phyloP scores from a whole-genome alignment of 495 filamentous ascomycete species.

The Lindgomyces ingoldianus region DNA sequence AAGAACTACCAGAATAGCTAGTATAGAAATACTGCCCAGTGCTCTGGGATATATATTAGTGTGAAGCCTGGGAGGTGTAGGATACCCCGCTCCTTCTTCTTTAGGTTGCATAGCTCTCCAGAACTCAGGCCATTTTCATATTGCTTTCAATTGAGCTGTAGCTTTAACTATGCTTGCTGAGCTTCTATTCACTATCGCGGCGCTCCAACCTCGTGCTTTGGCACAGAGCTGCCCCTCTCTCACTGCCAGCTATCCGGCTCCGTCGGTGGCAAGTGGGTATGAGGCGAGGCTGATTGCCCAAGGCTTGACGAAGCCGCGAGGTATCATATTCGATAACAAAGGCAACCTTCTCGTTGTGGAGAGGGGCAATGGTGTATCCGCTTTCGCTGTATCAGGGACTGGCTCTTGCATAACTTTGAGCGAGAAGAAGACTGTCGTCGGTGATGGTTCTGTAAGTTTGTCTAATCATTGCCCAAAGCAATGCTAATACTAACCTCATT shows the following conservation, averaged over 20 bases:
- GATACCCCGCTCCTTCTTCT: constrained; percentile 14
- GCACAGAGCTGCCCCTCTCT: constrained; percentile 34
- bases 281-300: constrained; percentile 57
- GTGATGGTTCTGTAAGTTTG: constrained; percentile 9
- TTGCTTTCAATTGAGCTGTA: not conserved
- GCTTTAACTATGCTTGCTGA: constrained; percentile 6
- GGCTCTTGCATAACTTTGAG: constrained; percentile 42
- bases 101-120: constrained; percentile 5
- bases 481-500: not conserved
- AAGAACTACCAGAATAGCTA: not conserved
- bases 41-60: constrained; percentile 10
- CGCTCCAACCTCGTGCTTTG: constrained; percentile 6
- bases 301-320: constrained; percentile 15
- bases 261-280: constrained; percentile 59
- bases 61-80: not conserved
- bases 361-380: constrained; percentile 10
- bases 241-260: constrained; percentile 42
- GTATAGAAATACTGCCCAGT: not conserved
- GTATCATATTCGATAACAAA: constrained; percentile 16
- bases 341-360: constrained; percentile 26
- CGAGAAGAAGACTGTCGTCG: constrained; percentile 23
- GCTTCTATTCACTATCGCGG: constrained; percentile 6
- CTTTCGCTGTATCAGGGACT: not conserved
- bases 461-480: not conserved
- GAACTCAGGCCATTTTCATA: not conserved